A percentile compares a stretch with the other conserved stretches of the same genome.
phyloP scores from a whole-genome alignment of 176 grass and related monocot species.

The Aegilops umbellulata region DNA sequence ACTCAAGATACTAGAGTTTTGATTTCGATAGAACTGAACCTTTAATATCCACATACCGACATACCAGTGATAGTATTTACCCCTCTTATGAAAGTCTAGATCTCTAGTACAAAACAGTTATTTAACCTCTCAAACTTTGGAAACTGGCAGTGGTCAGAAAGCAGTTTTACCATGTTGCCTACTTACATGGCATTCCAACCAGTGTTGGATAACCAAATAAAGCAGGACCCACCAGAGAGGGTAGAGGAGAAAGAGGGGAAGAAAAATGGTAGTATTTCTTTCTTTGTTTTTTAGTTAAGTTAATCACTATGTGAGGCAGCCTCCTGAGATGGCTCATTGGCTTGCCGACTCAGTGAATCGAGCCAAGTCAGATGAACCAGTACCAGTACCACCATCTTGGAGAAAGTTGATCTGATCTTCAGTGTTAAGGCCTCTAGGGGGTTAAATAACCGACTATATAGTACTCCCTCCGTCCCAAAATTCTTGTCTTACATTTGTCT shows the following conservation, averaged over 20 bases:
- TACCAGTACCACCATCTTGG: neutral
- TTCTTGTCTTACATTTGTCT: too few species aligned
- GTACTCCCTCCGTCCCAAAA: too few species aligned
- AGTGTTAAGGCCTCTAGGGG: neutral
- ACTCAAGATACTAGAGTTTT: conserved; percentile 2
- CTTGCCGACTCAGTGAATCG: neutral
- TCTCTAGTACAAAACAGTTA: neutral
- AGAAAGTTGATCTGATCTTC: neutral
- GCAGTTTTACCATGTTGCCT: neutral
- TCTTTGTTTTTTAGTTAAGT: neutral
- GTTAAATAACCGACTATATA: neutral
- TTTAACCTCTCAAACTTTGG: neutral
- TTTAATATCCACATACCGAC: neutral
- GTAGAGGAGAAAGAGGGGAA: neutral
- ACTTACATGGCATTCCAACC: neutral
- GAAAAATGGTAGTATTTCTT: neutral
- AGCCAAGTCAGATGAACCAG: neutral
- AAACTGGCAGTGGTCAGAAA: neutral
- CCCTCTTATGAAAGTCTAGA: neutral
- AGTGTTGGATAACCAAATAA: neutral
- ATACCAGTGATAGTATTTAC: neutral
- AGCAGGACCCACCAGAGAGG: neutral
- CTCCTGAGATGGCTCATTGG: neutral
- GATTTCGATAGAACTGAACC: neutral
- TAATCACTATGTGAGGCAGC: neutral